Evolutionary conservation across 306 rosid genomes (phyloP).

Genomic region (Quercus robur): DNA sequence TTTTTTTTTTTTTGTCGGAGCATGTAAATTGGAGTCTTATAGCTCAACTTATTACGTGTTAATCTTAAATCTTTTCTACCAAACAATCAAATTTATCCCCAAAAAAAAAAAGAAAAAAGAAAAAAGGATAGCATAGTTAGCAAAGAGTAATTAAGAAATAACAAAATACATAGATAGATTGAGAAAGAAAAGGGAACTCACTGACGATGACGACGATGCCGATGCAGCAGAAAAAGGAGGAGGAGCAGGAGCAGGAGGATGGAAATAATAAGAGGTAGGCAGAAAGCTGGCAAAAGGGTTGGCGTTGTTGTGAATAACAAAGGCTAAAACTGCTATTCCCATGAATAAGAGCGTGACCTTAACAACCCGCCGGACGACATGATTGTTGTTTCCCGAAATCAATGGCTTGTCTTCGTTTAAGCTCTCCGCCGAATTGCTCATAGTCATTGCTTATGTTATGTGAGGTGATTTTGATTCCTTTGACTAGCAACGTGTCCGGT

Average conservation of each 20-base stretch:
- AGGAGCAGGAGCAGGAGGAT: not conserved
- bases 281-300: constrained; percentile 32
- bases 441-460: constrained; percentile 25
- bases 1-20: too few species aligned
- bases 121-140: too few species aligned
- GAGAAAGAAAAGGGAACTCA: not conserved
- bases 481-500: too few species aligned
- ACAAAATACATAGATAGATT: too few species aligned
- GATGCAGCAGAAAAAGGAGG: constrained; percentile 10
- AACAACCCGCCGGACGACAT: constrained; percentile 8
- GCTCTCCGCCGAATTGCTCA: constrained; percentile 21
- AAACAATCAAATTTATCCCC: too few species aligned
- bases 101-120: too few species aligned
- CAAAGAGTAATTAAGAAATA: too few species aligned
- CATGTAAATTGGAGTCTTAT: too few species aligned
- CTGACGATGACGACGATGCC: not conserved
- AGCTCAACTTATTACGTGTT: too few species aligned
- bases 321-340: constrained; percentile 28
- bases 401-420: not conserved
- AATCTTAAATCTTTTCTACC: too few species aligned
- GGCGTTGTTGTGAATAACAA: constrained; percentile 27
- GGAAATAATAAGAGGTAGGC: constrained; percentile 13
- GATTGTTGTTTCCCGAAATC: constrained; percentile 19
- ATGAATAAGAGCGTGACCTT: constrained; percentile 13
- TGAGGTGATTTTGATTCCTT: not conserved